Base-by-base conservation (phyloP, 2,329 filamentous ascomycete species). In the Nigrograna mackinnonii region DNA sequence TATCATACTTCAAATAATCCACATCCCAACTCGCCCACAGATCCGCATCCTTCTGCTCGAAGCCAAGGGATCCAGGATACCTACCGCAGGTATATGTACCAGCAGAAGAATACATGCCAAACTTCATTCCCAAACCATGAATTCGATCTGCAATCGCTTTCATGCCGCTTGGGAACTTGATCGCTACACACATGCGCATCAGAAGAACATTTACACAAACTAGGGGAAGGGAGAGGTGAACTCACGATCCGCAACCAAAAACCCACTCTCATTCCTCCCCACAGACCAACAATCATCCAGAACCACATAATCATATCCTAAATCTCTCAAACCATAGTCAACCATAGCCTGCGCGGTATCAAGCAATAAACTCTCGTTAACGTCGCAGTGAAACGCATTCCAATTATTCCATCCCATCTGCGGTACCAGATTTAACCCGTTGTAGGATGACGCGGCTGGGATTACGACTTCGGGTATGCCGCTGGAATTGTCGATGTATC, bases 231-330 rank as follows among this genome's bases (percentile, higher is more conserved):
- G n/a, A n/a, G n/a, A n/a, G n/a, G n/a, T n/a, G n/a, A 11, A 33
- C 52, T 57, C 22, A 58, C 43, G 41, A 39, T 66, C 40, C 45
- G 48, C 39, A 4, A 71, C 55, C 2, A 79, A 60, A 24, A 69
- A 68, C 22, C 73, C 72, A 32, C 73, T 74, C 2, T 59, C 50
- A 38, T 69, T 69, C 11, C 77, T 67, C 21, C 74, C 74, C 30
- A 63, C 55, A 11, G 66, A 70, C 78, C 78, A 80, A 58, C 77
- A 79, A 50, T 80, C 78, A 49, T 80, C 78, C 1, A 80, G 63
- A 26, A 76, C 64, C 31, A 79, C 70, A 49, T 79, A 78, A 43
- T 76, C 62, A 53, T 79, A 79, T 21, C 76, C 75, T 6, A 72
- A 49, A 45, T 78, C 75, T 22, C 73, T 66, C 22, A 79, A 56